phyloP scores from a whole-genome alignment of 495 filamentous ascomycete genomes.

The Hypoxylon rickii region DNA sequence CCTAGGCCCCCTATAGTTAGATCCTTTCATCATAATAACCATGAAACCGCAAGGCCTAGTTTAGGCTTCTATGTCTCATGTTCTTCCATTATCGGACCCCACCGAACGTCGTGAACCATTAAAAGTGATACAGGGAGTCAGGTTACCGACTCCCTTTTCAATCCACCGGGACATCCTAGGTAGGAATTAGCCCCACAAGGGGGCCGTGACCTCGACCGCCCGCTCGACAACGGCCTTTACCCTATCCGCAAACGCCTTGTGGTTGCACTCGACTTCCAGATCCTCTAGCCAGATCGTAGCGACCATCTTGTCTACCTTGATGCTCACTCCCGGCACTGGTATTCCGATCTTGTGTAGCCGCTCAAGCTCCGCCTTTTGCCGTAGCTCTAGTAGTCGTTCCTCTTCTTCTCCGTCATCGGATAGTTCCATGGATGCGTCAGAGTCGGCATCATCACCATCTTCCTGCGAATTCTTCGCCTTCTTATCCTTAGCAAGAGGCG shows the following conservation, averaged over 20 bases:
- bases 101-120: too few species aligned
- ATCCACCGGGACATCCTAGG: neutral
- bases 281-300: slow-evolving; percentile 91
- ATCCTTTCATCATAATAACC: too few species aligned
- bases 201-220: slow-evolving; percentile 86
- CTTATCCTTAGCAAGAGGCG: slow-evolving; percentile 39
- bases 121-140: too few species aligned
- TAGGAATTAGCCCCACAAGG: slow-evolving; percentile 57
- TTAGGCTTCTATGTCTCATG: too few species aligned
- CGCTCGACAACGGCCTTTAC: slow-evolving; percentile 88
- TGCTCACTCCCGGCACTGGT: slow-evolving; percentile 83
- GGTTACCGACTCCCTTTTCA: neutral
- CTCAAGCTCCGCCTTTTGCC: slow-evolving; percentile 59
- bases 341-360: slow-evolving; percentile 80
- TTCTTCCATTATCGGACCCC: too few species aligned
- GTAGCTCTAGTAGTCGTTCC: slow-evolving; percentile 43
- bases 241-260: slow-evolving; percentile 72
- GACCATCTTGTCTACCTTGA: slow-evolving; percentile 84
- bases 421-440: slow-evolving; percentile 47
- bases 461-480: slow-evolving; percentile 31
- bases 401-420: slow-evolving; percentile 49
- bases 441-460: slow-evolving; percentile 31
- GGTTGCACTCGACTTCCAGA: slow-evolving; percentile 83
- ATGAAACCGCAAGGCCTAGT: too few species aligned
- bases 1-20: too few species aligned